Evolutionary conservation across 345 rosid species (phyloP).

Genomic region (Cochlearia excelsa): DNA sequence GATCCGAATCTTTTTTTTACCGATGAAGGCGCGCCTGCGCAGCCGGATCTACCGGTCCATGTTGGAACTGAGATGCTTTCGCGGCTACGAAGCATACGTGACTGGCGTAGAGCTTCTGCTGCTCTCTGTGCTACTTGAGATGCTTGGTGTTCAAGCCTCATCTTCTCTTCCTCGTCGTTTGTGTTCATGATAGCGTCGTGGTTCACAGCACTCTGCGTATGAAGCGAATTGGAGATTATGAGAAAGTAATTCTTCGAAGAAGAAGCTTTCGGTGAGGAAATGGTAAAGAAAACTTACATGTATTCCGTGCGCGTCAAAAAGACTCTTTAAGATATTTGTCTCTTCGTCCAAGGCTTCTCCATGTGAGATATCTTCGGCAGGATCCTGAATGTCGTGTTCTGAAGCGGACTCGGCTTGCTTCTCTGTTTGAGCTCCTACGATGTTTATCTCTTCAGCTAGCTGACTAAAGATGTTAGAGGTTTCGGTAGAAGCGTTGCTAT

Average conservation of each 20-base stretch:
- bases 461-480: conserved; percentile 86
- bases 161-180: conserved; percentile 66
- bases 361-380: conserved; percentile 38
- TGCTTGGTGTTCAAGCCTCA: conserved; percentile 87
- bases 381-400: conserved; percentile 33
- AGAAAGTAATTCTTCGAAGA: conserved; percentile 2
- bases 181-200: conserved; percentile 83
- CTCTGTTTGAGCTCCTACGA: conserved; percentile 51
- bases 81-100: conserved; percentile 75
- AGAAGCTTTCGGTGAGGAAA: conserved; percentile 11
- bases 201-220: conserved; percentile 75
- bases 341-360: conserved; percentile 61
- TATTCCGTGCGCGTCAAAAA: conserved; percentile 79
- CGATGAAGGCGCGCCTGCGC: conserved; percentile 86
- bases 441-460: conserved; percentile 65
- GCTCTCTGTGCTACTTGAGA: conserved; percentile 87
- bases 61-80: conserved; percentile 86
- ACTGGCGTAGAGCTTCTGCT: conserved; percentile 88
- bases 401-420: conserved; percentile 27
- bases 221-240: not conserved
- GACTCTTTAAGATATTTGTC: conserved; percentile 71
- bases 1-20: conserved; percentile 72
- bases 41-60: conserved; percentile 92
- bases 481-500: conserved; percentile 61
- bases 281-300: conserved; percentile 54